Conservation (phyloP, 345 rosid genomes). For the Conringia planisiliqua region DNA sequence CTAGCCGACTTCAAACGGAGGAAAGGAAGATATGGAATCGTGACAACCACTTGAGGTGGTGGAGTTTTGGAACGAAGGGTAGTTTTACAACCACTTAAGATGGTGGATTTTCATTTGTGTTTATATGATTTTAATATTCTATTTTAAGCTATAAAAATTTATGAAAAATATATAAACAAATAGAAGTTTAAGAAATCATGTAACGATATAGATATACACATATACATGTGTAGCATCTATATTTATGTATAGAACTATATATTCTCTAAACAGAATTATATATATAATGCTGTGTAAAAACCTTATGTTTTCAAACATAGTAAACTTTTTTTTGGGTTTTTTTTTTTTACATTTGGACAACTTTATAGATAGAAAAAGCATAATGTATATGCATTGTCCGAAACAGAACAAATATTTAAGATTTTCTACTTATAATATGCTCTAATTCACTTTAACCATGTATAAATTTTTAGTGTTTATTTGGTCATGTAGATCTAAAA, state of each 20-base stretch:
- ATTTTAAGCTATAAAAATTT: neutral
- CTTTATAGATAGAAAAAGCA: neutral
- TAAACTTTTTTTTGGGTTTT: neutral
- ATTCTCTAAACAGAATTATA: neutral
- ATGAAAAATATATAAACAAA: neutral
- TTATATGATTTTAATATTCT: neutral
- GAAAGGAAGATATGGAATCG: neutral
- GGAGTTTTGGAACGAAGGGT: neutral
- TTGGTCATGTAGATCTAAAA: neutral
- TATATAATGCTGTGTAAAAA: neutral
- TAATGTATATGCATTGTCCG: neutral
- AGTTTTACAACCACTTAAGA: neutral
- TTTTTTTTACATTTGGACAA: no score
- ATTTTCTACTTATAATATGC: neutral
- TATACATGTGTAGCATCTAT: neutral
- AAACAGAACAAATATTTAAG: neutral
- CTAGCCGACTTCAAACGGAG: slow-evolving; percentile 13
- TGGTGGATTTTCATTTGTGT: neutral
- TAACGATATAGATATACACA: neutral
- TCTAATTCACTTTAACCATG: neutral
- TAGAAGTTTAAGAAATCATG: neutral
- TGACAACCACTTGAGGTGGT: slow-evolving; percentile 15
- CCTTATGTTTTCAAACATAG: neutral
- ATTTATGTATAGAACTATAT: neutral
- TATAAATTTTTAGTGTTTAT: neutral